phyloP scores from a whole-genome alignment of 1,284 basidiomycete species.

The Fomitopsis palustris region DNA sequence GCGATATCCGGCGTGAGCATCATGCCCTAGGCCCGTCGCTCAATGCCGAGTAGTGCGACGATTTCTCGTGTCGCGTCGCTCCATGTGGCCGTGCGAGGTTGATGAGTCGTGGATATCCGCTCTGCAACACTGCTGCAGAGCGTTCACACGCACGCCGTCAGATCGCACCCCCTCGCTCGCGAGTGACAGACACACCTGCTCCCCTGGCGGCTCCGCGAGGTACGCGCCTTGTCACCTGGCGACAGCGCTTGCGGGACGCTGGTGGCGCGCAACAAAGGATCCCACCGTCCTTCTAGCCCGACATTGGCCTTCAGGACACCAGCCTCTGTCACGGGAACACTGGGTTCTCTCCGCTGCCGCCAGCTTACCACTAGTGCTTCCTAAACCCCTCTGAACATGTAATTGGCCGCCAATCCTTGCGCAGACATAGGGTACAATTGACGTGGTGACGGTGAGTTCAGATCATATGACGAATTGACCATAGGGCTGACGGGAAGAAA shows the following conservation, averaged over 20 bases:
- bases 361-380: neutral
- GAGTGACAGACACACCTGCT: neutral
- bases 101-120: neutral
- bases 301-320: neutral
- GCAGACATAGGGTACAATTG: neutral
- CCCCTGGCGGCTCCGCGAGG: neutral
- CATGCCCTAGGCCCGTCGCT: neutral
- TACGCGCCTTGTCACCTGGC: neutral
- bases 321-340: neutral
- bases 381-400: neutral
- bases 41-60: neutral
- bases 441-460: neutral
- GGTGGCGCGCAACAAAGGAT: neutral
- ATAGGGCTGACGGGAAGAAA: neutral
- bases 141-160: neutral
- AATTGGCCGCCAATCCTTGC: neutral
- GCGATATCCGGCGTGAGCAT: neutral
- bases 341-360: neutral
- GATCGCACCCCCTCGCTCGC: neutral
- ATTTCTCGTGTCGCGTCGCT: neutral
- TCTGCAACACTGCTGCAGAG: neutral
- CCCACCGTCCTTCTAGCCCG: neutral
- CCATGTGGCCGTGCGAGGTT: constrained; percentile 1
- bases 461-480: neutral
- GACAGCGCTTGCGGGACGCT: neutral